A percentile compares a stretch with the other conserved stretches of the same genome.
Evolutionary conservation across 768 basidiomycete species (phyloP).

Genomic region (Phaffia australis): DNA sequence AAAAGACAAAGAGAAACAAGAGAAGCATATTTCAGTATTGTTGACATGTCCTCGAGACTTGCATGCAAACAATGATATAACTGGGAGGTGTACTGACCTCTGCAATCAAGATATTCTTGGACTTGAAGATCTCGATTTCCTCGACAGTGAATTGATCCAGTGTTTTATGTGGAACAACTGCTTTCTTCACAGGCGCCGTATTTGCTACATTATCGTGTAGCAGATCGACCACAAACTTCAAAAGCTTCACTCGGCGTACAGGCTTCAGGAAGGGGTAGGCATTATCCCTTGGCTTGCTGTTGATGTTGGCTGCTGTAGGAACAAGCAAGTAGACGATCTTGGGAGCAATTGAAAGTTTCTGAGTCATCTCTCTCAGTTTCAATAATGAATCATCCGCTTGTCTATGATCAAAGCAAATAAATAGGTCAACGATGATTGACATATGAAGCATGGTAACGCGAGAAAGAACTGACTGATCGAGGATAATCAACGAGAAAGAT

Average conservation of each 20-base stretch:
- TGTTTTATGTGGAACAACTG: background rate
- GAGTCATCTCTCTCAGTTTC: background rate
- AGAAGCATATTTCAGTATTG: background rate
- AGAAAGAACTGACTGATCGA: slow-evolving; percentile 46
- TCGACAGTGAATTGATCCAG: slow-evolving; percentile 12
- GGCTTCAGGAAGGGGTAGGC: slow-evolving; percentile 7
- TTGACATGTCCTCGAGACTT: background rate
- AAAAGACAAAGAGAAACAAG: background rate
- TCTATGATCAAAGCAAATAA: background rate
- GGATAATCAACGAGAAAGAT: slow-evolving; percentile 54
- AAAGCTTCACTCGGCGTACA: slow-evolving; percentile 4
- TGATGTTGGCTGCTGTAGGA: slow-evolving; percentile 5
- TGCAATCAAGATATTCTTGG: background rate
- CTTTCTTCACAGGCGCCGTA: background rate
- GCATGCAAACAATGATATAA: background rate
- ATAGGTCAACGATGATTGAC: background rate
- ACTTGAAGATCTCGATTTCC: slow-evolving; percentile 3
- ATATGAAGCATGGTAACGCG: no score
- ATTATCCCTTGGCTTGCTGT: background rate
- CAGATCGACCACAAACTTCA: slow-evolving; percentile 3
- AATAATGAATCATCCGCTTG: slow-evolving; percentile 2
- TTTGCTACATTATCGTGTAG: background rate
- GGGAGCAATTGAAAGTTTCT: background rate
- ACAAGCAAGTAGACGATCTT: slow-evolving; percentile 9
- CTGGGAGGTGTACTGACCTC: background rate